phyloP scores from a whole-genome alignment of 1,284 basidiomycete species.

The Cerioporus squamosus region DNA sequence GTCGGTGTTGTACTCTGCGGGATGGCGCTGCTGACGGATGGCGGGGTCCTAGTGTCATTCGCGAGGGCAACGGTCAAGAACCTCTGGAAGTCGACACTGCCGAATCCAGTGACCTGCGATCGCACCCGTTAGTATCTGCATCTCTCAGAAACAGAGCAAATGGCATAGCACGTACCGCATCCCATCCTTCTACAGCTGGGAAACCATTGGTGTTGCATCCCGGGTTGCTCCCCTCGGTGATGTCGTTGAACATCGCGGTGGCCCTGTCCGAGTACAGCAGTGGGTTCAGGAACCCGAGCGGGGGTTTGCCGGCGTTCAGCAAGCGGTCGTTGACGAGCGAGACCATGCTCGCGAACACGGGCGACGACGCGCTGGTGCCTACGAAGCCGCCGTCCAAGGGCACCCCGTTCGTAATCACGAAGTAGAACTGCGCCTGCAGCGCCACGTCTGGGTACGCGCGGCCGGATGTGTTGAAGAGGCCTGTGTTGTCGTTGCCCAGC shows the following conservation, averaged over 20 bases:
- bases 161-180: slow-evolving; percentile 18
- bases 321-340: slow-evolving; percentile 57
- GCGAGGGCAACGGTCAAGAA: too few species aligned
- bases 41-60: too few species aligned
- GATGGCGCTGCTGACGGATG: too few species aligned
- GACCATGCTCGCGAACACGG: slow-evolving; percentile 54
- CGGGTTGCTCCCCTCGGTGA: slow-evolving; percentile 34
- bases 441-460: slow-evolving; percentile 36
- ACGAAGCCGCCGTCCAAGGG: slow-evolving; percentile 45
- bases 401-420: slow-evolving; percentile 28
- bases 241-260: slow-evolving; percentile 43
- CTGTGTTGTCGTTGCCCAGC: slow-evolving; percentile 22
- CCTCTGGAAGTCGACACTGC: too few species aligned
- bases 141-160: not conserved
- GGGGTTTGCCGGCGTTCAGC: slow-evolving; percentile 41
- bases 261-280: slow-evolving; percentile 34
- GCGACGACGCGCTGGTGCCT: slow-evolving; percentile 50
- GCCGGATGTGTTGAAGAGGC: slow-evolving; percentile 26
- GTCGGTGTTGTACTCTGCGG: too few species aligned
- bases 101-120: too few species aligned
- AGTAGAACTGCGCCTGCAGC: slow-evolving; percentile 29
- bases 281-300: slow-evolving; percentile 53
- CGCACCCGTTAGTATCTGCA: too few species aligned
- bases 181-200: slow-evolving; percentile 39
- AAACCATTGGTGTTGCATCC: slow-evolving; percentile 39